phyloP scores from a whole-genome alignment of 345 rosid species.

The Salix udensis region DNA sequence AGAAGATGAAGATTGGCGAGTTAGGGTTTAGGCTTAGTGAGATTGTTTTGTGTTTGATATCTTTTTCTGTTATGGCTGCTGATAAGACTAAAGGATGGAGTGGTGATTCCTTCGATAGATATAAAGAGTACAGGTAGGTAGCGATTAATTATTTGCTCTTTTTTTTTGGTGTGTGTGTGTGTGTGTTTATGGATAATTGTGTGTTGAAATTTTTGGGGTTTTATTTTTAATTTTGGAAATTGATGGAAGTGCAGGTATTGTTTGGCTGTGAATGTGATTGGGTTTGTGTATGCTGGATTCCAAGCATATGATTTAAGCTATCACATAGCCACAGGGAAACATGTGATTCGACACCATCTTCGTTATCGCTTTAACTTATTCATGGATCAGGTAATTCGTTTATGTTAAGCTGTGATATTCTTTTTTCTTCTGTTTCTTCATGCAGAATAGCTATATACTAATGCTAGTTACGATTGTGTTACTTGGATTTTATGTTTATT shows the following conservation, averaged over 20 bases:
- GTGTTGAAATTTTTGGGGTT: background rate
- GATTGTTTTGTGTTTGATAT: conserved; percentile 69
- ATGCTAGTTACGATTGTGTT: background rate
- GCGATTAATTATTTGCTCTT: background rate
- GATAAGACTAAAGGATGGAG: conserved; percentile 97
- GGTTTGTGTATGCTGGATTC: conserved; percentile 64
- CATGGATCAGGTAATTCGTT: conserved; percentile 78
- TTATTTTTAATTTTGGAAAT: background rate
- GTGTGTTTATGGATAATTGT: background rate
- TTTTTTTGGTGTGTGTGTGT: background rate
- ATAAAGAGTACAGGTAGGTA: conserved; percentile 75
- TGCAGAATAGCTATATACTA: background rate
- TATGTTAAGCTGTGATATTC: background rate
- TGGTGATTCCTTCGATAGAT: conserved; percentile 94
- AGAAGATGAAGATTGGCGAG: conserved; percentile 36
- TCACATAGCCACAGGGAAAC: conserved; percentile 47
- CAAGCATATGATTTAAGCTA: conserved; percentile 64
- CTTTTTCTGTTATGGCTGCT: conserved; percentile 94
- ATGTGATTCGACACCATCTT: conserved; percentile 48
- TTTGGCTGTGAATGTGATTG: conserved; percentile 72
- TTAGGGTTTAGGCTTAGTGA: conserved; percentile 66
- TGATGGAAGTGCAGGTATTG: conserved; percentile 58
- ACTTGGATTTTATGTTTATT: too few relatives aligned
- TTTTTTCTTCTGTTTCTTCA: background rate
- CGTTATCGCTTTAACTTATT: conserved; percentile 57